Percentiles rank a stretch among this genome's conserved stretches.
Evolutionary conservation across 345 rosid species (phyloP).

Genomic region (Arabis alpina): DNA sequence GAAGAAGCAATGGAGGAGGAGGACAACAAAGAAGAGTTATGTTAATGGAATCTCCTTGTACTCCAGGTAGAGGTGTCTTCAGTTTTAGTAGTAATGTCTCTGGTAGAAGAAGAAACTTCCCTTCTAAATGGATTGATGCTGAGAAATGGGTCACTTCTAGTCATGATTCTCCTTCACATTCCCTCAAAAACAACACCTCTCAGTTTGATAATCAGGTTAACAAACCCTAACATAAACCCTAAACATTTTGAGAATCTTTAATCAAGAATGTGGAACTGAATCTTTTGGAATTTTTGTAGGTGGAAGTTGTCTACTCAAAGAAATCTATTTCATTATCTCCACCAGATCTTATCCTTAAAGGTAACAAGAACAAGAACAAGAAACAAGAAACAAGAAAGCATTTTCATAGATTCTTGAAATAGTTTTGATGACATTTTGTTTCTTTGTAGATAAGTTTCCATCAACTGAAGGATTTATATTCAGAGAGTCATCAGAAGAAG

Average conservation of each 20-base stretch:
- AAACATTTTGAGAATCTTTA: background rate
- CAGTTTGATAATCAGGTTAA: slow-evolving; percentile 46
- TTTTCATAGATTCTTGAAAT: slow-evolving; percentile 6
- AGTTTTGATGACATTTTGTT: slow-evolving; percentile 24
- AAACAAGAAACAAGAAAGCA: background rate
- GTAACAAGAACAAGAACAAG: slow-evolving; percentile 37
- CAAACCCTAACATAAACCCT: background rate
- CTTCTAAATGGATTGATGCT: slow-evolving; percentile 97
- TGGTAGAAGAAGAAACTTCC: slow-evolving; percentile 65
- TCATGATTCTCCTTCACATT: slow-evolving; percentile 73
- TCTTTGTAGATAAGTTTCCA: slow-evolving; percentile 72
- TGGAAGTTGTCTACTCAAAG: slow-evolving; percentile 55
- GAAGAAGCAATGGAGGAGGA: slow-evolving; percentile 50
- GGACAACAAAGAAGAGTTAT: slow-evolving; percentile 45
- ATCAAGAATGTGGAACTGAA: background rate
- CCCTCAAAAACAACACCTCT: slow-evolving; percentile 51
- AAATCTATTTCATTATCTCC: slow-evolving; percentile 53
- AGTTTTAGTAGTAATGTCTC: slow-evolving; percentile 57
- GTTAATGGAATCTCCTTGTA: slow-evolving; percentile 62
- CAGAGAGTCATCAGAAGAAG: slow-evolving; percentile 46
- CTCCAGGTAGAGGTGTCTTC: slow-evolving; percentile 86
- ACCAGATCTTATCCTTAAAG: slow-evolving; percentile 65
- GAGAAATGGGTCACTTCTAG: slow-evolving; percentile 86
- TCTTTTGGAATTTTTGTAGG: slow-evolving; percentile 22
- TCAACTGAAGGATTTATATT: slow-evolving; percentile 80